Percentiles rank a stretch among this genome's conserved stretches.
Evolutionary conservation across 176 grass and related monocot genomes (phyloP).

Genomic region (Triticum aestivum): DNA sequence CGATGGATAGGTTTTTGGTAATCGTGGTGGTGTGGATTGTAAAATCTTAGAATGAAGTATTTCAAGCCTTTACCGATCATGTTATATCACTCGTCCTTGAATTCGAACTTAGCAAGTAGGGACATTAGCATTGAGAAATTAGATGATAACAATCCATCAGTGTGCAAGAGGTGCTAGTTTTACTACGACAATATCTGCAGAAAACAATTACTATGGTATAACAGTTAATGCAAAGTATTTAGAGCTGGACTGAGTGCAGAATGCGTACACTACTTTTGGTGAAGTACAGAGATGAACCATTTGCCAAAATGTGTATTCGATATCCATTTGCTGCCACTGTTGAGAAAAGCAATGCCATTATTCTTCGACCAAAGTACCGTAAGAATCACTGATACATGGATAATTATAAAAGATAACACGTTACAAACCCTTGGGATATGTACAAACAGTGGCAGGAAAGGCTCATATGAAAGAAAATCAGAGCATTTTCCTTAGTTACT

Average conservation of each 20-base stretch:
- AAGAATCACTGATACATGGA: neutral
- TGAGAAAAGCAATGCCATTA: constrained; percentile 32
- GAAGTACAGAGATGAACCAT: constrained; percentile 99
- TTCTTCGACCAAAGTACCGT: neutral
- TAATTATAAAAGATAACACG: neutral
- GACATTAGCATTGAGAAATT: constrained; percentile 1
- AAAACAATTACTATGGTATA: neutral
- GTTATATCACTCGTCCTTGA: neutral
- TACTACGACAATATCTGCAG: neutral
- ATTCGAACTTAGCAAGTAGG: neutral
- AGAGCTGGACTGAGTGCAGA: constrained; percentile 43
- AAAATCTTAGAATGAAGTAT: neutral
- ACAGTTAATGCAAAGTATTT: constrained; percentile 13
- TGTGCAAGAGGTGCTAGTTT: neutral
- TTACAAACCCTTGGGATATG: neutral
- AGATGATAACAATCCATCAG: neutral
- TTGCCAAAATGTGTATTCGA: constrained; percentile 99
- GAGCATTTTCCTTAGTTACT: neutral
- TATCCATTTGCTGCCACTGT: constrained; percentile 99
- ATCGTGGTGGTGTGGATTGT: neutral
- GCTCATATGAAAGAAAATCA: neutral
- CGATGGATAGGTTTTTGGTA: neutral
- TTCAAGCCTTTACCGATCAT: neutral
- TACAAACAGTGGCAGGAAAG: neutral
- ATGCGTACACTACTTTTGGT: constrained; percentile 98